phyloP scores from a whole-genome alignment of 2,329 filamentous ascomycete genomes.

The Fonsecaea erecta region DNA sequence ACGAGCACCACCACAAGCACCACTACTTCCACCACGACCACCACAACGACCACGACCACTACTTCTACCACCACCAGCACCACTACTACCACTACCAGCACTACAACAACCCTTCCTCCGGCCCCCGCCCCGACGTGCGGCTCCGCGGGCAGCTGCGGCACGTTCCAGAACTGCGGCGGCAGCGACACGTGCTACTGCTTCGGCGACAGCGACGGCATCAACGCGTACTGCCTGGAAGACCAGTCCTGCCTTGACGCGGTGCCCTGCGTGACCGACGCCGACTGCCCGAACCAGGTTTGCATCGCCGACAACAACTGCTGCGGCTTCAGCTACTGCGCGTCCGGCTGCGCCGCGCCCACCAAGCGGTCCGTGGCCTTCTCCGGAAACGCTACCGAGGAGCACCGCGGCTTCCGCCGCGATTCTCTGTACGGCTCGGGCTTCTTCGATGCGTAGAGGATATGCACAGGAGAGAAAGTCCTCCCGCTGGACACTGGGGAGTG shows the following conservation, averaged over 20 bases:
- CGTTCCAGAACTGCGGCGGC: not conserved
- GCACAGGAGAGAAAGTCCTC: no score
- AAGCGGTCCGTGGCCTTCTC: not conserved
- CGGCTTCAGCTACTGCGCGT: not conserved
- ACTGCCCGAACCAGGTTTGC: not conserved
- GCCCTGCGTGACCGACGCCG: not conserved
- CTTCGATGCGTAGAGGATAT: not conserved
- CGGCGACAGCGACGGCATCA: not conserved
- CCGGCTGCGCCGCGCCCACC: not conserved
- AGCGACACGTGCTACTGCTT: not conserved
- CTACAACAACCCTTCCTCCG: not conserved
- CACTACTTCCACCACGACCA: not conserved
- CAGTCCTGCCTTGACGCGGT: not conserved
- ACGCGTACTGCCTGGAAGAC: not conserved
- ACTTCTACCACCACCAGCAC: not conserved
- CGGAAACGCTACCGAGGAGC: not conserved
- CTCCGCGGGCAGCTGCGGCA: not conserved
- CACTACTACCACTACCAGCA: not conserved
- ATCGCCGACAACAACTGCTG: not conserved
- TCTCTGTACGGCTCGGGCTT: not conserved
- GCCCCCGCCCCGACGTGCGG: not conserved
- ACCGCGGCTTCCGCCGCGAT: no score
- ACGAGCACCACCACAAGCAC: not conserved
- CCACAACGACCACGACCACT: not conserved
- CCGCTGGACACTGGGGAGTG: no score